phyloP scores from a whole-genome alignment of 768 basidiomycete genomes.

The Collybia sordida region DNA sequence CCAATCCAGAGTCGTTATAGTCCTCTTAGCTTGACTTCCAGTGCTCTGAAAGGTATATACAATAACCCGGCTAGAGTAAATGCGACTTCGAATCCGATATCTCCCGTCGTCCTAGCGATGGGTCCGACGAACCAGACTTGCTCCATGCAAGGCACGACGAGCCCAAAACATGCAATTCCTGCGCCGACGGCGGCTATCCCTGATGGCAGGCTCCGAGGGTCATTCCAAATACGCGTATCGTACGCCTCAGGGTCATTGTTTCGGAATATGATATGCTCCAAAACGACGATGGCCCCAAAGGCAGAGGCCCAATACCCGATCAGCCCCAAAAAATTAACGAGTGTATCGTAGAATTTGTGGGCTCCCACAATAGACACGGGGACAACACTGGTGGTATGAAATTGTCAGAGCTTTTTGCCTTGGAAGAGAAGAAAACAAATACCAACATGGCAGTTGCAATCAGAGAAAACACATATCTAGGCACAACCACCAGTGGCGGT shows the following conservation, averaged over 20 bases:
- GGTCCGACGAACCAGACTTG: conserved; percentile 81
- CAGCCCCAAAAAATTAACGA: conserved; percentile 75
- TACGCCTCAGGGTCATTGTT: conserved; percentile 51
- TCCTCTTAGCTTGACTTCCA: conserved; percentile 39
- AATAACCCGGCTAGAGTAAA: conserved; percentile 52
- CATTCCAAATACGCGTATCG: conserved; percentile 57
- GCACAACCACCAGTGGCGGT: conserved; percentile 57
- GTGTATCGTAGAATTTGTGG: conserved; percentile 66
- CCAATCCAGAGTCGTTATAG: conserved; percentile 3
- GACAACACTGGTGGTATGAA: conserved; percentile 47
- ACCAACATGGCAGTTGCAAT: conserved; percentile 70
- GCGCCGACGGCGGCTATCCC: conserved; percentile 68
- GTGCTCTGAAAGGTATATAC: conserved; percentile 55
- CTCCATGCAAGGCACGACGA: conserved; percentile 68
- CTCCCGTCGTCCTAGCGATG: conserved; percentile 65
- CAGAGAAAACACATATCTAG: conserved; percentile 76
- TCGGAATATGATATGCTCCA: conserved; percentile 73
- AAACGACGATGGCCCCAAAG: conserved; percentile 59
- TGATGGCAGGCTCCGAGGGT: conserved; percentile 53
- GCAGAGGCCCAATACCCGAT: conserved; percentile 69
- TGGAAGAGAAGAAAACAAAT: not conserved
- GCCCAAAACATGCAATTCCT: conserved; percentile 48
- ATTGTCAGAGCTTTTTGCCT: not conserved
- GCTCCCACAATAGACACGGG: conserved; percentile 75
- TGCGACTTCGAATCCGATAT: conserved; percentile 82